Base-by-base conservation (phyloP, 768 basidiomycete species). In the Strobilomyces confusus region DNA sequence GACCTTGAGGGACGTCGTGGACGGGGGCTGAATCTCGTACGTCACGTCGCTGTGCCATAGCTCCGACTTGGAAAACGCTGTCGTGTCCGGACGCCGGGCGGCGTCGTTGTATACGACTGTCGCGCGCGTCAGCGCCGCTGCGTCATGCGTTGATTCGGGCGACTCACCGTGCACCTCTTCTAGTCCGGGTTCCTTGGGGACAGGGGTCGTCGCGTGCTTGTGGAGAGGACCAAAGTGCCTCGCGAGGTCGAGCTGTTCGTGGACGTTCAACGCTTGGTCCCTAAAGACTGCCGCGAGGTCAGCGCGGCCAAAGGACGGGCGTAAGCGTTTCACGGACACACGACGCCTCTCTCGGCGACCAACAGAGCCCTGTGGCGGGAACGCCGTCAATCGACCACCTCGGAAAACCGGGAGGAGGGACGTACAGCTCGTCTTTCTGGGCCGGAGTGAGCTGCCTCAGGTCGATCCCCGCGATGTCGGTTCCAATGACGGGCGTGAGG, bases 11-110 rank as follows among this genome's bases (percentile, higher is more conserved):
- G 88, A 89, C 13, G 90, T 92, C 30, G 82, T 76, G 60, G 86
- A 79, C 1, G 90, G 90, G n/a, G 87, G 88, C 61, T 89, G 88
- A 14, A 86, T 62, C 68, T 94, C 90, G 70, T 91, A 93, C 5
- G 86, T 55, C 53, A 87, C 88, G 67, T 93, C 92, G 3, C 84
- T 82, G 70, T 92, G 89, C 84, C 86, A 91, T 19, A 92, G 77
- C 58, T 91, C 90, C 14, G 83, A 58, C 64, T 86, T 85, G 13
- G 86, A 79, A 64, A 87, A 92, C 7, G 86, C 78, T 30, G 77
- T 69, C 5, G 80, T 63, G 59, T 88, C 83, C 11, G 83, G 84
- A 46, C 83, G 80, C 17, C 81, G 75, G 11, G 80, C 80, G 22
- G 77, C 72, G 66, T 87, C 84, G 55, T 81, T 86, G 68, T 86